Conservation (phyloP, 495 filamentous ascomycete species). For the Penicillium longicatenatum region DNA sequence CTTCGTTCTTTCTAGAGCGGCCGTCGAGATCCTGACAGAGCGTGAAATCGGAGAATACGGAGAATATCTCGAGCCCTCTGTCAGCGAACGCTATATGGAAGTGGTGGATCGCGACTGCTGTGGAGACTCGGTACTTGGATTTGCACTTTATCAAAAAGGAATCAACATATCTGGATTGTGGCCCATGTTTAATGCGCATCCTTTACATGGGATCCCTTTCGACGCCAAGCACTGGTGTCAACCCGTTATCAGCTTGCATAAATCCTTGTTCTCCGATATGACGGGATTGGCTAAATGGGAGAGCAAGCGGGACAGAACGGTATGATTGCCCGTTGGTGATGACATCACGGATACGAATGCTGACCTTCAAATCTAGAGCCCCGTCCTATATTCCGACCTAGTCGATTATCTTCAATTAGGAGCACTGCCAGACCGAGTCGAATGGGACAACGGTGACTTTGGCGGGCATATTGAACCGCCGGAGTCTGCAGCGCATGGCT, state of each 20-base stretch:
- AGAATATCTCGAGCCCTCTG: slow-evolving; percentile 19
- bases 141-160: slow-evolving; percentile 45
- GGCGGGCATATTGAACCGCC: slow-evolving; percentile 28
- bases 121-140: slow-evolving; percentile 56
- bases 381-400: slow-evolving; percentile 35
- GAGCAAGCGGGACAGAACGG: slow-evolving; percentile 23
- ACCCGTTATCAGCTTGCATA: slow-evolving; percentile 56
- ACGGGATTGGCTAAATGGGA: slow-evolving; percentile 28
- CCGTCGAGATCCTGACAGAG: slow-evolving; percentile 39
- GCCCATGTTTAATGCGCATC: slow-evolving; percentile 54
- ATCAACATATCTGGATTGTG: slow-evolving; percentile 49
- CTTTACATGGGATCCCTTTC: slow-evolving; percentile 41
- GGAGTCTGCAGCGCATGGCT: slow-evolving; percentile 26
- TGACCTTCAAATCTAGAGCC: slow-evolving; percentile 12
- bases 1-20: slow-evolving; percentile 52
- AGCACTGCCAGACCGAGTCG: slow-evolving; percentile 14
- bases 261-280: slow-evolving; percentile 35
- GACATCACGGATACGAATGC: neutral
- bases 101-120: slow-evolving; percentile 47
- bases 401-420: slow-evolving; percentile 28
- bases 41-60: slow-evolving; percentile 21
- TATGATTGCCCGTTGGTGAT: slow-evolving; percentile 12
- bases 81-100: slow-evolving; percentile 39
- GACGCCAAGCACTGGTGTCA: slow-evolving; percentile 51
- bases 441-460: slow-evolving; percentile 43